phyloP scores from a whole-genome alignment of 495 filamentous ascomycete species.

The Talaromyces stipitatus region DNA sequence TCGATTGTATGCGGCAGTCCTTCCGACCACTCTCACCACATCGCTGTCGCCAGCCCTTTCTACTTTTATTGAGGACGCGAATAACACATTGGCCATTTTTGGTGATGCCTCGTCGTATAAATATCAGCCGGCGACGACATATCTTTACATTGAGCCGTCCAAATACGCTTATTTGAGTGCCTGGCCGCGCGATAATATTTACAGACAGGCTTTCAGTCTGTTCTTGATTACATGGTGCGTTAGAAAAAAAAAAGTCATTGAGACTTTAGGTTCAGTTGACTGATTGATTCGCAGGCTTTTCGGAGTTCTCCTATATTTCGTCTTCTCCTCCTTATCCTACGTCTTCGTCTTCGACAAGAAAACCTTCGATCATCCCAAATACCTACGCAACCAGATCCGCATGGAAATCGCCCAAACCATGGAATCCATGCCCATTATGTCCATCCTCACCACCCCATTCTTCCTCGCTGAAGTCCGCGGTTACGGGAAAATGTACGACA shows the following conservation, averaged over 20 bases:
- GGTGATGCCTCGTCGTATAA: slow-evolving; percentile 42
- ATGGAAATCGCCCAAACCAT: slow-evolving; percentile 80
- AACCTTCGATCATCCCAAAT: slow-evolving; percentile 86
- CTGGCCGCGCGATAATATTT: slow-evolving; percentile 73
- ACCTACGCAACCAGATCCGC: slow-evolving; percentile 85
- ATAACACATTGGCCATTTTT: slow-evolving; percentile 32
- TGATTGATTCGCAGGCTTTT: slow-evolving; percentile 57
- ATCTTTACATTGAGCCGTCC: slow-evolving; percentile 61
- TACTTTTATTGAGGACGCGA: slow-evolving; percentile 31
- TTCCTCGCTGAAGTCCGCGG: slow-evolving; percentile 81
- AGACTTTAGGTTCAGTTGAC: slow-evolving; percentile 7
- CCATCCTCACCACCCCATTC: slow-evolving; percentile 72
- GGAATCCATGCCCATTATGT: slow-evolving; percentile 70
- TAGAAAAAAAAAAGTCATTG: not conserved
- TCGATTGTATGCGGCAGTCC: slow-evolving; percentile 62
- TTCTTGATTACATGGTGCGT: slow-evolving; percentile 80
- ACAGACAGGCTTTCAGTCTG: slow-evolving; percentile 66
- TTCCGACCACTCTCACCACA: slow-evolving; percentile 53
- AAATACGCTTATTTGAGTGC: slow-evolving; percentile 75
- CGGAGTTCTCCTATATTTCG: slow-evolving; percentile 74
- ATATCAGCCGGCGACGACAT: slow-evolving; percentile 66
- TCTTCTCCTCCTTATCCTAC: slow-evolving; percentile 79
- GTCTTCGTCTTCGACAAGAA: slow-evolving; percentile 89
- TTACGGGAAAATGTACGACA: slow-evolving; percentile 81
- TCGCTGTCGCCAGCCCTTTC: slow-evolving; percentile 29